phyloP scores from a whole-genome alignment of 202 grass and related monocot genomes.

The Elaeis oleifera region DNA sequence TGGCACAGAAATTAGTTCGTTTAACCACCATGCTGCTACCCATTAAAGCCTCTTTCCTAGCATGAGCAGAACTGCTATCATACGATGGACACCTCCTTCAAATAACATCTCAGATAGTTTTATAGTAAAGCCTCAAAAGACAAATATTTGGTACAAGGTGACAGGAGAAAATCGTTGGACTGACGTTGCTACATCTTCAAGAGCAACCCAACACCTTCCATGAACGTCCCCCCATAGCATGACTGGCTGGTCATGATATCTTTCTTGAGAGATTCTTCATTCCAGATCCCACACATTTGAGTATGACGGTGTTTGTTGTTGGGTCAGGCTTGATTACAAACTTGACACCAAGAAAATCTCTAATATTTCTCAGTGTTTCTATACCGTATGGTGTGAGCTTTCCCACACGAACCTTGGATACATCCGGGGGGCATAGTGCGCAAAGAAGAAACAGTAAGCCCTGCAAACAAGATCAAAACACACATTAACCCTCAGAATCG shows the following conservation, averaged over 20 bases:
- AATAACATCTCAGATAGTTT: too few relatives aligned
- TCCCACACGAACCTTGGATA: constrained; percentile 73
- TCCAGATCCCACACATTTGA: constrained; percentile 74
- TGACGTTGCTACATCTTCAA: too few relatives aligned
- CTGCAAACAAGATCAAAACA: constrained; percentile 33
- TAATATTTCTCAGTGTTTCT: constrained; percentile 73
- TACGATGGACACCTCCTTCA: too few relatives aligned
- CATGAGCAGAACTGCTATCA: too few relatives aligned
- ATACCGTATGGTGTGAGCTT: constrained; percentile 71
- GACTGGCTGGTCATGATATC: constrained; percentile 30
- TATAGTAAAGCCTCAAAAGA: too few relatives aligned
- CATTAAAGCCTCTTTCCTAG: too few relatives aligned
- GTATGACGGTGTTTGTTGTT: constrained; percentile 48
- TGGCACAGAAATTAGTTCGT: too few relatives aligned
- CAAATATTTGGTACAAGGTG: too few relatives aligned
- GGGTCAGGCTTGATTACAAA: constrained; percentile 80
- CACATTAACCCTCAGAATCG: neutral
- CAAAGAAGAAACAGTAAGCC: constrained; percentile 85
- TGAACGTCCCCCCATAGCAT: neutral
- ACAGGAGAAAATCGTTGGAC: too few relatives aligned
- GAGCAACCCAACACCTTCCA: too few relatives aligned
- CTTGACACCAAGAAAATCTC: constrained; percentile 74
- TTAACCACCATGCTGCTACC: too few relatives aligned
- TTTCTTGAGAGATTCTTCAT: constrained; percentile 75
- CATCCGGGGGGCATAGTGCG: constrained; percentile 68